These are phyloP conservation scores for Eremomyces bilateralis DNA, from an alignment of 495 filamentous ascomycete genomes.

Conservation along the genomic window DNA sequence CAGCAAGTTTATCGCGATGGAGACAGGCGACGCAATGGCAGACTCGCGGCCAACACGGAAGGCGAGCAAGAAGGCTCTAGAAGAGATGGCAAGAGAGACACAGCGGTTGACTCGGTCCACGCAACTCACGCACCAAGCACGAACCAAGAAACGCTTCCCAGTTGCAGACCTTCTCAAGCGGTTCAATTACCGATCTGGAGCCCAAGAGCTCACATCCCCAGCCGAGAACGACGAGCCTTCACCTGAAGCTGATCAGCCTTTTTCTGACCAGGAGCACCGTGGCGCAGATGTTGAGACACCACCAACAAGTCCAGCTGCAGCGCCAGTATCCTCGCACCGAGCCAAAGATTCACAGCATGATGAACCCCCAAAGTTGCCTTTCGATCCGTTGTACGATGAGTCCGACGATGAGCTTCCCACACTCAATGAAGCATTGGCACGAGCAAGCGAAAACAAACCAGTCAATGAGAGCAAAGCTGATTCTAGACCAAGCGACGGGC, in stretches of 20 bases:
- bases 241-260: no score
- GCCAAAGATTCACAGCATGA: background rate
- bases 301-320: conserved; percentile 2
- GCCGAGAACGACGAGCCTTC: no score
- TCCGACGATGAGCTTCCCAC: conserved; percentile 4
- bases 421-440: background rate
- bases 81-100: conserved; percentile 85
- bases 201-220: no score
- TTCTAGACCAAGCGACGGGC: no score
- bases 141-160: conserved; percentile 78
- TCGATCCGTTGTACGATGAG: background rate
- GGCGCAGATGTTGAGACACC: no score
- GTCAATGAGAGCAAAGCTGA: no score
- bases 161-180: conserved; percentile 65
- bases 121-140: conserved; percentile 77
- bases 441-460: background rate
- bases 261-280: conserved; percentile 18
- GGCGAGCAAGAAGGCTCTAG: conserved; percentile 87
- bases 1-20: no score
- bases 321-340: background rate
- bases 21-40: no score
- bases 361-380: conserved; percentile 7
- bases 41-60: conserved; percentile 46
- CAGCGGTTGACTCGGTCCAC: conserved; percentile 75
- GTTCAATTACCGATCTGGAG: conserved; percentile 69